phyloP scores from a whole-genome alignment of 2,329 filamentous ascomycete genomes.

The Lecanosticta acicola region DNA sequence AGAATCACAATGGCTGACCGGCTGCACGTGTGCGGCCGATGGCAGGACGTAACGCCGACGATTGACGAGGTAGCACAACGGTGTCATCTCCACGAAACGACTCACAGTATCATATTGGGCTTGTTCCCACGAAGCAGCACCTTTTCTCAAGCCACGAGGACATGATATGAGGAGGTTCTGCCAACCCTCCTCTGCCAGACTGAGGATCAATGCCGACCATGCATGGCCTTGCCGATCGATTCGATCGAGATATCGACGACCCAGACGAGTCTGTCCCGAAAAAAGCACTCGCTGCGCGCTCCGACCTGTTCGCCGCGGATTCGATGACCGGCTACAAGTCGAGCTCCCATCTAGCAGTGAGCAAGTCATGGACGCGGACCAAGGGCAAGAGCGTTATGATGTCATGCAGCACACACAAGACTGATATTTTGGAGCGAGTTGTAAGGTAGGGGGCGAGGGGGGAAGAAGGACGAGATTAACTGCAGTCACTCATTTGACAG shows the following conservation, averaged over 20 bases:
- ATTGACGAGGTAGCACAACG: conserved; percentile 10
- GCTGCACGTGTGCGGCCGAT: conserved; percentile 15
- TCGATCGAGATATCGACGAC: not conserved
- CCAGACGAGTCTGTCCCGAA: not conserved
- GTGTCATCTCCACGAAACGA: too few species aligned
- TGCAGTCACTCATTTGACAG: conserved; percentile 23
- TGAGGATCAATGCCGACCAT: not conserved
- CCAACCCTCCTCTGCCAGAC: conserved; percentile 3
- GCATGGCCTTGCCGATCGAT: conserved; percentile 1
- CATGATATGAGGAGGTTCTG: not conserved
- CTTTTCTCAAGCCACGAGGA: not conserved
- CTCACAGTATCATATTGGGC: too few species aligned
- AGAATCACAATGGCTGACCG: conserved; percentile 22
- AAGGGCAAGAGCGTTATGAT: not conserved
- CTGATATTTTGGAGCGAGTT: not conserved
- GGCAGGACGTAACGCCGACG: conserved; percentile 28
- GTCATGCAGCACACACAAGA: not conserved
- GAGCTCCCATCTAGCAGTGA: too few species aligned
- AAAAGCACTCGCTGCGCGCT: too few species aligned
- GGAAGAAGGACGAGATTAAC: conserved; percentile 12
- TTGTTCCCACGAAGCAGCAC: not conserved
- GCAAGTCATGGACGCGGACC: not conserved
- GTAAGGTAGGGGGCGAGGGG: not conserved
- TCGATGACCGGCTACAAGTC: too few species aligned
- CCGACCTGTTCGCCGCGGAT: too few species aligned